Base-by-base conservation (phyloP, 2,329 filamentous ascomycete genomes). In the Diplocarpon rosae region DNA sequence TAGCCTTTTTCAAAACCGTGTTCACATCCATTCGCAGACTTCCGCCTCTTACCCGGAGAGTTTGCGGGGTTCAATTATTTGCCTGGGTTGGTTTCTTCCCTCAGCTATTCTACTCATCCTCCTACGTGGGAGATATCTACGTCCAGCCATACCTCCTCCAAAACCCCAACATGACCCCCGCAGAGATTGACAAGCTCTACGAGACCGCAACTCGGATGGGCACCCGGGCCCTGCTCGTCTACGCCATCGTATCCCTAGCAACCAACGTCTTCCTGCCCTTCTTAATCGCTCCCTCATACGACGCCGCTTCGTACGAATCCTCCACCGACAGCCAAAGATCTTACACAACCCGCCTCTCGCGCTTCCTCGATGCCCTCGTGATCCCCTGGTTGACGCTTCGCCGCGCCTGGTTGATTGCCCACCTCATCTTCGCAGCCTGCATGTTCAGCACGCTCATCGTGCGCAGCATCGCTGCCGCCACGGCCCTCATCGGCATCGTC, bases 31-130 rank as follows among this genome's bases (percentile, higher is more conserved):
- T 95, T 52, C 78, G 74, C 56, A 75, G 80, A 32, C 70, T 96
- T 6, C 89, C 90, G 1, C 80, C 81, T 0, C 88, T 94, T 63
- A 87, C 92, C 52, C 75, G 75, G 50, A 81, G 78, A 51, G 86
- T 95, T 31, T 95, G 89, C 59, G 68, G 80, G 52, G 83, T 89
- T 0, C 85, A 92, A 61, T 78, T 90, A 55, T 89, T 81, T 49
- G 86, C 87, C 5, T 96, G 89, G 89, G 80, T 95, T 45, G 90
- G 87, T 42, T 95, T 90, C 78, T 96, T 95, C 58, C 89, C 89
- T 1, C 88, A 95, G 63, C 72, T 96, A 2, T 95, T 94, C 66
- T 96, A 96, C 68, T 87, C 87, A 5, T 94, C 88, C 1, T 93
- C 87, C 14, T 96, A 92, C 63, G 83, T 95, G 54, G 89, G 85